A percentile compares a stretch with the other conserved stretches of the same genome.
phyloP scores from a whole-genome alignment of 2,329 filamentous ascomycete genomes.

The Lithohypha guttulata region DNA sequence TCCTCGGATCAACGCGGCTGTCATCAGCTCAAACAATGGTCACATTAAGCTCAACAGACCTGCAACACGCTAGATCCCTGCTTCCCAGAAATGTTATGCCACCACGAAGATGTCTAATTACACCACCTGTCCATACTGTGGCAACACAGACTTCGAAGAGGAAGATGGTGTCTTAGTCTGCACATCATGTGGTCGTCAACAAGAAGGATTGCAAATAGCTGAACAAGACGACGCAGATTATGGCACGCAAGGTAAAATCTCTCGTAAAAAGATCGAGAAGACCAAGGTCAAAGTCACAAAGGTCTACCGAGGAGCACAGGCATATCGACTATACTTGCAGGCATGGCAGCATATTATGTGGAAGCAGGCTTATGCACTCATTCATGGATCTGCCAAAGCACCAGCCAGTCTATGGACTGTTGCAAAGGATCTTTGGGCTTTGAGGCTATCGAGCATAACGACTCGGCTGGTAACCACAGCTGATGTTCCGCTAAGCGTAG shows the following conservation, averaged over 20 bases:
- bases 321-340: conserved; percentile 69
- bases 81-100: neutral
- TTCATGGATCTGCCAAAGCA: conserved; percentile 51
- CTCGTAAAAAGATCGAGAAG: conserved; percentile 44
- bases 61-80: no score
- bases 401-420: conserved; percentile 63
- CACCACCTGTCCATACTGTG: conserved; percentile 15
- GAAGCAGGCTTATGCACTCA: conserved; percentile 66
- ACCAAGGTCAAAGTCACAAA: conserved; percentile 42
- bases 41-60: neutral
- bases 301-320: conserved; percentile 53
- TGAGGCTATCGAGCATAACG: conserved; percentile 53
- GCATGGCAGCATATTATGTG: conserved; percentile 74
- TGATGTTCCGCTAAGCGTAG: neutral
- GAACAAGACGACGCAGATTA: conserved; percentile 19
- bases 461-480: conserved; percentile 19
- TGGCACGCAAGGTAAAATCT: conserved; percentile 42
- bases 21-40: neutral
- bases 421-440: conserved; percentile 73
- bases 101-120: conserved; percentile 2
- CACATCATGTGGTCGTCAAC: conserved; percentile 19
- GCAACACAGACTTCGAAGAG: conserved; percentile 14
- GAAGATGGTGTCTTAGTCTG: conserved; percentile 18
- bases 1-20: no score
- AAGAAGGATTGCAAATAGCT: conserved; percentile 12